phyloP scores from a whole-genome alignment of 176 grass and related monocot species.

The Oryza glaberrima region DNA sequence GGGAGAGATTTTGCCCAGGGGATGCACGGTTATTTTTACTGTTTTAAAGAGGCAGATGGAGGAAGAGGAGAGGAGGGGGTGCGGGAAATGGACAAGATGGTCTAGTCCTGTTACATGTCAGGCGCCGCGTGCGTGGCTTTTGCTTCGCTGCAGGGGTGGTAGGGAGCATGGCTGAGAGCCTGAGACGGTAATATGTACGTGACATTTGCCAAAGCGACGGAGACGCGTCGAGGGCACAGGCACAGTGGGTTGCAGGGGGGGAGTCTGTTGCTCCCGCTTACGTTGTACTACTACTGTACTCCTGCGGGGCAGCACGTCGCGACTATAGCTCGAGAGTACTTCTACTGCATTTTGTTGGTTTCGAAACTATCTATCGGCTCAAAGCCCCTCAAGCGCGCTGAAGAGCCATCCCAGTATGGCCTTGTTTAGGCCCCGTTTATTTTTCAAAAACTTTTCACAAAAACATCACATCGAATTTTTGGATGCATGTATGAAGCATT shows the following conservation, averaged over 20 bases:
- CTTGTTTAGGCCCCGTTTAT: too few species aligned
- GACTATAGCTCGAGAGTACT: too few species aligned
- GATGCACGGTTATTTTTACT: not conserved
- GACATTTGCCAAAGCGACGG: constrained; percentile 34
- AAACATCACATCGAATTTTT: too few species aligned
- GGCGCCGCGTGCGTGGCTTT: not conserved
- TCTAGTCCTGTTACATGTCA: constrained; percentile 33
- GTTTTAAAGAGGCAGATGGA: not conserved
- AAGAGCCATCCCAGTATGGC: too few species aligned
- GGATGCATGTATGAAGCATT: too few species aligned
- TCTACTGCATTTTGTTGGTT: too few species aligned
- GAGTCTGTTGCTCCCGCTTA: not conserved
- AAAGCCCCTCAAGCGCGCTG: too few species aligned
- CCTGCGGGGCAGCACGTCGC: not conserved
- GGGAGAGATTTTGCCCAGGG: not conserved
- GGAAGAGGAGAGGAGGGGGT: too few species aligned
- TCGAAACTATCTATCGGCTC: too few species aligned
- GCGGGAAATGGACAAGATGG: constrained; percentile 32
- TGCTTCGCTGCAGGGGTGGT: constrained; percentile 4
- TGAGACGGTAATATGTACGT: not conserved
- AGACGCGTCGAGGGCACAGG: constrained; percentile 37
- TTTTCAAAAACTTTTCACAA: too few species aligned
- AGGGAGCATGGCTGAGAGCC: constrained; percentile 31
- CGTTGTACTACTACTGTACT: not conserved
- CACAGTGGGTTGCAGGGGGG: not conserved